Evolutionary conservation across 805 yeast genomes (phyloP).

Genomic region (Yarrowia yakushimensis): DNA sequence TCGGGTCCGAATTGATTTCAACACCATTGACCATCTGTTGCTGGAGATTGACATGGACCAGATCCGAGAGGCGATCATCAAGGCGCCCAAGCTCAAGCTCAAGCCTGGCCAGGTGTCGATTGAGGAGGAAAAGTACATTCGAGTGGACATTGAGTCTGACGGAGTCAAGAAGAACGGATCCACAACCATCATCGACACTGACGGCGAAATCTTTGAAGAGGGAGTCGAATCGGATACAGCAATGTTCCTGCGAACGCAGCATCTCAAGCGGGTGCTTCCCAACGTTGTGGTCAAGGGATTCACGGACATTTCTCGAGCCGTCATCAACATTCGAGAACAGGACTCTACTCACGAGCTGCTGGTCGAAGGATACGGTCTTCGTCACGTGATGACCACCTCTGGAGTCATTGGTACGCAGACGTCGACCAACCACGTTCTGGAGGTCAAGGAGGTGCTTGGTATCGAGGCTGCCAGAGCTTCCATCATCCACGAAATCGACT

Average conservation of each 20-base stretch:
- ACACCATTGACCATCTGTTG: constrained; percentile 84
- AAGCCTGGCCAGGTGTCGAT: constrained; percentile 66
- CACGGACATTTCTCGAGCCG: constrained; percentile 90
- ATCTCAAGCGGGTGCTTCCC: constrained; percentile 78
- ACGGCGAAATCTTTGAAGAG: constrained; percentile 26
- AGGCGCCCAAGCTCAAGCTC: constrained; percentile 88
- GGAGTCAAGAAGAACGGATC: constrained; percentile 45
- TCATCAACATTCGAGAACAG: constrained; percentile 85
- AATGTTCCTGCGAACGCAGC: constrained; percentile 85
- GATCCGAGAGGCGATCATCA: constrained; percentile 74
- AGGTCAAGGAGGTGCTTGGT: constrained; percentile 84
- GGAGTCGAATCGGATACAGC: constrained; percentile 43
- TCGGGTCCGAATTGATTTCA: constrained; percentile 75
- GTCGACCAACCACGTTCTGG: constrained; percentile 86
- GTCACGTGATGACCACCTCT: constrained; percentile 95
- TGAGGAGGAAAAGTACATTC: constrained; percentile 58
- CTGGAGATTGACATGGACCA: constrained; percentile 83
- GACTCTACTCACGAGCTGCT: constrained; percentile 78
- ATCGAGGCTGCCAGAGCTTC: constrained; percentile 96
- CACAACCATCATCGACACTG: constrained; percentile 40
- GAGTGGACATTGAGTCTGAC: constrained; percentile 58
- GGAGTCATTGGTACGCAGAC: constrained; percentile 91
- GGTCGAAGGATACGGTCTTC: constrained; percentile 96
- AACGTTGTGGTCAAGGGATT: constrained; percentile 89
- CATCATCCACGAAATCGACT: constrained; percentile 90